These are phyloP conservation scores for Boletales sp. DNA, from an alignment of 768 basidiomycete genomes.

Conservation along the genomic window DNA sequence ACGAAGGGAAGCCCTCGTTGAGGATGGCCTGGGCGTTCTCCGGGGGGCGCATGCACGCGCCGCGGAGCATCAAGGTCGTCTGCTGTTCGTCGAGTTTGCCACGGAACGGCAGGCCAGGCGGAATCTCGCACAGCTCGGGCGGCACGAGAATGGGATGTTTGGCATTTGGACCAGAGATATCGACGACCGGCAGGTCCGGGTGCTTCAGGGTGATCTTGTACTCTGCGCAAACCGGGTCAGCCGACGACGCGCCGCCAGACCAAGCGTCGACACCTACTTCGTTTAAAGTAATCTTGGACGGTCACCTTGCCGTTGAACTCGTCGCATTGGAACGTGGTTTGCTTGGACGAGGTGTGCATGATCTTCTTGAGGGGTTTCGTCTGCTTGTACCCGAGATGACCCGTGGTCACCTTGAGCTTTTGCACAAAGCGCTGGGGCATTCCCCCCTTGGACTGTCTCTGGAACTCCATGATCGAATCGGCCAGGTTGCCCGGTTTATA, in stretches of 20 bases:
- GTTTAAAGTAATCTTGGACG: conserved; percentile 61
- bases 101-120: conserved; percentile 54
- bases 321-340: conserved; percentile 51
- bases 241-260: background rate
- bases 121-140: conserved; percentile 68
- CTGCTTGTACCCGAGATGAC: conserved; percentile 50
- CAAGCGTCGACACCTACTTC: conserved; percentile 41
- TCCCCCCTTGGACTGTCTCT: conserved; percentile 35
- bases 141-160: conserved; percentile 45
- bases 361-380: conserved; percentile 47
- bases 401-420: conserved; percentile 55
- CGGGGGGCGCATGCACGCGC: conserved; percentile 61
- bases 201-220: conserved; percentile 50
- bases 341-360: conserved; percentile 37
- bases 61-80: conserved; percentile 66
- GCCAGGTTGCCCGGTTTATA: conserved; percentile 61
- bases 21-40: conserved; percentile 58
- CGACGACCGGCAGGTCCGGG: conserved; percentile 54
- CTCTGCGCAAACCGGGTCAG: conserved; percentile 38
- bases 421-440: conserved; percentile 47
- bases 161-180: conserved; percentile 40
- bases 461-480: conserved; percentile 51
- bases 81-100: conserved; percentile 59
- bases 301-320: conserved; percentile 53
- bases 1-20: conserved; percentile 49